Conservation (phyloP, 306 rosid species). For the Quercus dentata region DNA sequence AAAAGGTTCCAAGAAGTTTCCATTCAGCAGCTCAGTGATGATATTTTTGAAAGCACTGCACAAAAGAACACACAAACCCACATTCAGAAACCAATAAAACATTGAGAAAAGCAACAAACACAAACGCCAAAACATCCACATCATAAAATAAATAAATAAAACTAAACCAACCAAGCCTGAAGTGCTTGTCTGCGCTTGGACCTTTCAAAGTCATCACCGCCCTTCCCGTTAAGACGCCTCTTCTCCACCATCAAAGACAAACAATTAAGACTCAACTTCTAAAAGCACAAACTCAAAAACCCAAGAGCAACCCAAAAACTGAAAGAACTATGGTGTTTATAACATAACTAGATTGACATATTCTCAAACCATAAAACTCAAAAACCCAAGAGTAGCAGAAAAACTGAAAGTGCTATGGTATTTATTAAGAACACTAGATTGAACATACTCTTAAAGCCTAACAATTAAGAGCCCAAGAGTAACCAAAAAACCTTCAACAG, state of each 20-base stretch:
- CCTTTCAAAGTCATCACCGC: neutral
- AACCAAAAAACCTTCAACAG: too few relatives aligned
- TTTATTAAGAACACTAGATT: too few relatives aligned
- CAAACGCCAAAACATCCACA: neutral
- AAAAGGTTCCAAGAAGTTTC: constrained; percentile 29
- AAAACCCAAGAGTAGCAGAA: too few relatives aligned
- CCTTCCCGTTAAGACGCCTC: constrained; percentile 8
- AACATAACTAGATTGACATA: neutral
- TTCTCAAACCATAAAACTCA: too few relatives aligned
- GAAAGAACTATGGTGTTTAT: constrained; percentile 5
- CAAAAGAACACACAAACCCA: constrained; percentile 12
- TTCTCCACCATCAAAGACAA: constrained; percentile 42
- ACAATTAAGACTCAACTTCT: neutral
- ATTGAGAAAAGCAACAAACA: neutral
- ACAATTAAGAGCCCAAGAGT: too few relatives aligned
- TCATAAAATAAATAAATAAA: neutral
- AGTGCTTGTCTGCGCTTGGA: constrained; percentile 13
- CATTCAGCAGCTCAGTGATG: constrained; percentile 9
- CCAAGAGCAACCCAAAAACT: neutral
- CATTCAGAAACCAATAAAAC: constrained; percentile 7
- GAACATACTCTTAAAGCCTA: too few relatives aligned
- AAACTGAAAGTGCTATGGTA: too few relatives aligned
- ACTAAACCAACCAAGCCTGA: constrained; percentile 1
- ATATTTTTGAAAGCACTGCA: constrained; percentile 42
- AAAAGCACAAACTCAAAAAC: neutral